These are phyloP conservation scores for Nemania bipapillata DNA, from an alignment of 2,329 filamentous ascomycete genomes.

Conservation along the genomic window DNA sequence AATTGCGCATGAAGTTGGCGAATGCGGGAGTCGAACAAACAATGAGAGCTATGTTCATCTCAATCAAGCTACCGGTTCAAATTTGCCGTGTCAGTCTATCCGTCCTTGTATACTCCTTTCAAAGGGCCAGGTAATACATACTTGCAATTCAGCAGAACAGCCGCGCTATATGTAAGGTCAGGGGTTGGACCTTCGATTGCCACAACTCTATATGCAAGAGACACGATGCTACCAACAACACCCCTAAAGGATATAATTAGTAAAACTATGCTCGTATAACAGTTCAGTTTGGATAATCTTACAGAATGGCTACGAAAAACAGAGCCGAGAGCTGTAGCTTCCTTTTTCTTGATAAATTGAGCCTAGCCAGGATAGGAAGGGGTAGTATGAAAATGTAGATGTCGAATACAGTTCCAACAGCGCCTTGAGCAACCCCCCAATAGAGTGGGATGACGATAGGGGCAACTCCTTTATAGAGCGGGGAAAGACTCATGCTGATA, in stretches of 20 bases:
- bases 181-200: neutral
- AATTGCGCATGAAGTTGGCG: constrained; percentile 4
- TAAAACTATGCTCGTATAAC: neutral
- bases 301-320: constrained; percentile 2
- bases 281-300: neutral
- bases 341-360: constrained; percentile 2
- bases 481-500: neutral
- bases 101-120: neutral
- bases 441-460: neutral
- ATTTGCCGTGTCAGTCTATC: neutral
- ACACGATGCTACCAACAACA: constrained; percentile 3
- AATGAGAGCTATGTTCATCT: constrained; percentile 3
- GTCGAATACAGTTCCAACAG: constrained; percentile 4
- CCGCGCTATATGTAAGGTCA: neutral
- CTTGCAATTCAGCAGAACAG: neutral
- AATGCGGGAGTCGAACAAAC: neutral
- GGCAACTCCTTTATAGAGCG: neutral
- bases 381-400: constrained; percentile 1
- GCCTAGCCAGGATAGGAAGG: neutral
- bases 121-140: neutral
- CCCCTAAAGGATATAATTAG: neutral
- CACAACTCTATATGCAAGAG: constrained; percentile 5
- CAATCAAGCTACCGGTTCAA: neutral
- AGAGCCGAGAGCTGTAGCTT: neutral
- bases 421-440: constrained; percentile 1